Evolutionary conservation across 129 eudicot genomes (phyloP), one percentile per base, ranked within the genome.

Genomic region (Tagetes patula): DNA sequence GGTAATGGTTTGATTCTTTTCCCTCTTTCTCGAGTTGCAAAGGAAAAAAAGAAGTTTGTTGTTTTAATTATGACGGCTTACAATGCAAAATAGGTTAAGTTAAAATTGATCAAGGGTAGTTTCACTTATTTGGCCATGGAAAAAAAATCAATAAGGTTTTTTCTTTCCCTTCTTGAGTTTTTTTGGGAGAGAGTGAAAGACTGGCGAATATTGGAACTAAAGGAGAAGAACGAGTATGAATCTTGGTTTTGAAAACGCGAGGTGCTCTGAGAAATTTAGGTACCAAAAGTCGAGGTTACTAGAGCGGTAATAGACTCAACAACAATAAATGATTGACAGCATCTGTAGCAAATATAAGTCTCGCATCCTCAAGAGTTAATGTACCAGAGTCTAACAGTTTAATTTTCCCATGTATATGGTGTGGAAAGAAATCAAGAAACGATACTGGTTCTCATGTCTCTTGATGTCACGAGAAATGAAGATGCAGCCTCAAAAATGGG

Each of bases 401-500:
- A 55, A 31, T 53, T 53, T 12, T n/a, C 2, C 0, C 8, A 53
- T 55, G 62, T 55, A 55, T 6, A 55, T 55, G 36, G 62, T 20
- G 11, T 27, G 60, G 34, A 20, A 20, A 6, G 38, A 30, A 27
- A 56, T 58, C n/a, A 58, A 55, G 3, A 58, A 30, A 39, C 32
- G 64, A 32, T 31, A 31, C 13, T 8, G 13, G n/a, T 31, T 32
- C 64, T 58, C 64, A 58, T 58, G 39, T 31, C 32, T 31, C 64
- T 31, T 58, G 40, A 58, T 58, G 11, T 9, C 64, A 58, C 4
- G 14, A 58, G 64, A 58, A 31, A 31, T 58, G 64, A 31, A 34
- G 42, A 61, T 12, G 72, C 12, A 42, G 5, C 59, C 72, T 33
- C 32, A 13, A 32, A 68, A 68, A 48, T 34, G 27, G 72, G 34